phyloP scores from a whole-genome alignment of 768 basidiomycete genomes.

The Psilocybe sp. region DNA sequence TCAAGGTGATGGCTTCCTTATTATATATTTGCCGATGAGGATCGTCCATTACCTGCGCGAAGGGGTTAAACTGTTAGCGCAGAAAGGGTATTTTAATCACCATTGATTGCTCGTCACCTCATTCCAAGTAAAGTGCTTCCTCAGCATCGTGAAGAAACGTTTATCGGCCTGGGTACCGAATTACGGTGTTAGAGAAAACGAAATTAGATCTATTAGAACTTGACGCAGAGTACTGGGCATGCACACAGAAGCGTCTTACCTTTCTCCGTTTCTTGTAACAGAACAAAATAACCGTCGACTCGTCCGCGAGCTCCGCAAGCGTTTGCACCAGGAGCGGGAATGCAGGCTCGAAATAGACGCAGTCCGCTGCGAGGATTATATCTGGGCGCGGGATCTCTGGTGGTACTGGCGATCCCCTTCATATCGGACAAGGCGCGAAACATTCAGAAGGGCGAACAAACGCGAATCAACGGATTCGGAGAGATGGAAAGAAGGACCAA shows the following conservation, averaged over 20 bases:
- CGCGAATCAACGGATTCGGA: neutral
- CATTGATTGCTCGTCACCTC: conserved; percentile 36
- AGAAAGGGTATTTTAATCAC: too few relatives aligned
- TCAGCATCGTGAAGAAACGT: conserved; percentile 78
- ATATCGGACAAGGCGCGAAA: neutral
- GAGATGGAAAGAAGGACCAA: conserved; percentile 28
- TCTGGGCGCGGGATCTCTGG: conserved; percentile 47
- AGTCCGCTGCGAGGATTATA: conserved; percentile 87
- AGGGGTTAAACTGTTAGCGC: neutral
- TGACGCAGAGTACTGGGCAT: neutral
- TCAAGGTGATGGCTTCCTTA: conserved; percentile 65
- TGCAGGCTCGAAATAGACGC: conserved; percentile 93
- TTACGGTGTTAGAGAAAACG: too few relatives aligned
- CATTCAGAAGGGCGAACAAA: conserved; percentile 1
- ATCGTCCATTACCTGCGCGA: conserved; percentile 63
- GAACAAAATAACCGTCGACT: conserved; percentile 71
- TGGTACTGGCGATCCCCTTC: conserved; percentile 67
- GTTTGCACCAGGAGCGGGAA: conserved; percentile 87
- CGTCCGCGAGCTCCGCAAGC: conserved; percentile 57
- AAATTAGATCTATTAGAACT: too few relatives aligned
- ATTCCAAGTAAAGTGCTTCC: conserved; percentile 72
- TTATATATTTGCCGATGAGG: conserved; percentile 54
- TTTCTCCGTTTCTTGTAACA: conserved; percentile 94
- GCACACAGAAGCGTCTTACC: conserved; percentile 34
- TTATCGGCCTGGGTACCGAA: conserved; percentile 66